Conservation (phyloP, 2,329 filamentous ascomycete species). For the Penicillium sp. region DNA sequence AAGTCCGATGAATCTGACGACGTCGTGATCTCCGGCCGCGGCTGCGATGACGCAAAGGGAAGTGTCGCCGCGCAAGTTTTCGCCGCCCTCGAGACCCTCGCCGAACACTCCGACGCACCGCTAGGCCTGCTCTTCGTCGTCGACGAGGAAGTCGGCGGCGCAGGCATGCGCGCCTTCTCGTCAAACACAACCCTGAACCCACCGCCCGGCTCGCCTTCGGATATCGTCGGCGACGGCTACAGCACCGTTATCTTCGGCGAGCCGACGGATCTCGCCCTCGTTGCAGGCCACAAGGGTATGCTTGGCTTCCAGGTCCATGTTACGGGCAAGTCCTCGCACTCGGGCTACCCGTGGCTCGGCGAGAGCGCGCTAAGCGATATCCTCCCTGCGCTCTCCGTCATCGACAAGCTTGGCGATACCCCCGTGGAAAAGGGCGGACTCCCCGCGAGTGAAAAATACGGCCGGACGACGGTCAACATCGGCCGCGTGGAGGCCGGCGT, state of each 20-base stretch:
- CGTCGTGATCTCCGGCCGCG: conserved; percentile 50
- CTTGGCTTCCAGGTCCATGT: conserved; percentile 70
- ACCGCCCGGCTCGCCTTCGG: conserved; percentile 35
- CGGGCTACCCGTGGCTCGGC: conserved; percentile 89
- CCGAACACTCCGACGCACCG: conserved; percentile 42
- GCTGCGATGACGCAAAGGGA: conserved; percentile 53
- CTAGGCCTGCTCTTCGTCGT: conserved; percentile 68
- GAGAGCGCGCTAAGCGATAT: conserved; percentile 83
- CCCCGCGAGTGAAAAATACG: conserved; percentile 76
- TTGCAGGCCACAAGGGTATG: conserved; percentile 89
- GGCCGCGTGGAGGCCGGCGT: conserved; percentile 80
- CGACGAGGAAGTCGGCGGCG: conserved; percentile 80
- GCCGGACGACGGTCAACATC: conserved; percentile 88
- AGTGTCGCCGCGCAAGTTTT: conserved; percentile 52
- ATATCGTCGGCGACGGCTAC: conserved; percentile 44
- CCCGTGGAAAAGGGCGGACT: conserved; percentile 60
- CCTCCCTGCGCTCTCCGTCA: conserved; percentile 69
- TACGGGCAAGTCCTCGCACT: conserved; percentile 80
- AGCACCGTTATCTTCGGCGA: conserved; percentile 87
- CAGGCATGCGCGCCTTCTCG: conserved; percentile 72
- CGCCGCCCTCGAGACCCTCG: conserved; percentile 52
- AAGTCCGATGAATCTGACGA: conserved; percentile 24
- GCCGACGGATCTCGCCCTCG: conserved; percentile 86
- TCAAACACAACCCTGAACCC: conserved; percentile 51
- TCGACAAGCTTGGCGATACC: conserved; percentile 64